Percentiles rank a stretch among this genome's conserved stretches.
These are phyloP conservation scores for Aspergillus saccharolyticus DNA, from an alignment of 495 filamentous ascomycete genomes.

Conservation along the genomic window DNA sequence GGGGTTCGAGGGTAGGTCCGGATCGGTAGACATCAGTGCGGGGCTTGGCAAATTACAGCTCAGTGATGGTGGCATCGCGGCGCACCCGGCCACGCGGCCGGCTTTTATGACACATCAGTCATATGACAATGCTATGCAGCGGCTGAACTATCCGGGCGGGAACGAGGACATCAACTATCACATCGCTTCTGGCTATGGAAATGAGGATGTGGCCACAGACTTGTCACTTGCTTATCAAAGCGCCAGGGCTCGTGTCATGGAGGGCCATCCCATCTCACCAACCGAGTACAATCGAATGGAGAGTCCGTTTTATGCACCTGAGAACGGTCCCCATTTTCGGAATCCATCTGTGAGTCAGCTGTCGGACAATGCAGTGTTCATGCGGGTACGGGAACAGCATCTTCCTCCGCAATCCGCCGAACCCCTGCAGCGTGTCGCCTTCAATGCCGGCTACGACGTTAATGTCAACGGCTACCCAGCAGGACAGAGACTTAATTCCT, in stretches of 20 bases:
- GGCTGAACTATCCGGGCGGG: conserved; percentile 26
- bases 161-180: conserved; percentile 30
- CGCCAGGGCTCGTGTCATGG: conserved; percentile 22
- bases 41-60: conserved; percentile 34
- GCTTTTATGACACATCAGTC: conserved; percentile 28
- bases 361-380: conserved; percentile 41
- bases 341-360: conserved; percentile 35
- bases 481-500: conserved; percentile 29
- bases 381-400: conserved; percentile 51
- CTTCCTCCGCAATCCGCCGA: conserved; percentile 27
- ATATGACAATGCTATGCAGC: conserved; percentile 30
- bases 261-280: conserved; percentile 43
- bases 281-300: conserved; percentile 52
- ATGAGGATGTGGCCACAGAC: conserved; percentile 26
- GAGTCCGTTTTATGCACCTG: conserved; percentile 52
- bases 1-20: conserved; percentile 30
- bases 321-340: conserved; percentile 48
- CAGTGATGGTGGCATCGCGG: conserved; percentile 24
- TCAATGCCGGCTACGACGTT: conserved; percentile 34
- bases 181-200: conserved; percentile 17
- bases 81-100: conserved; percentile 27
- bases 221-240: conserved; percentile 28
- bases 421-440: conserved; percentile 36
- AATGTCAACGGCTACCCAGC: conserved; percentile 29
- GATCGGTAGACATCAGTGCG: conserved; percentile 30